These are phyloP conservation scores for Acacia pycnantha DNA, from an alignment of 331 rosid genomes.

Conservation along the genomic window DNA sequence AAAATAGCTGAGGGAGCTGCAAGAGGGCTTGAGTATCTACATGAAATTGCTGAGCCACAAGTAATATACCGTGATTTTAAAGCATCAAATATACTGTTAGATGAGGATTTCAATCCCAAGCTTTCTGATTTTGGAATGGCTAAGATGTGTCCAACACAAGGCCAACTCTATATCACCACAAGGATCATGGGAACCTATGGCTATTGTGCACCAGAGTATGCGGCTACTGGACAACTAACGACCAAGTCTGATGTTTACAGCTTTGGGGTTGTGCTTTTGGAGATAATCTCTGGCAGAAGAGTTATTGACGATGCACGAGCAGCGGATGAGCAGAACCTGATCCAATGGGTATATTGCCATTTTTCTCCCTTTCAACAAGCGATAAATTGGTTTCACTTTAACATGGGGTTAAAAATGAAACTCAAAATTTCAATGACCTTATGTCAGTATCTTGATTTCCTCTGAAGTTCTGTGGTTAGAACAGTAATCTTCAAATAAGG, in stretches of 20 bases:
- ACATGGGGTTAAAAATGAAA: neutral
- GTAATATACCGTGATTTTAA: conserved; percentile 57
- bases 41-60: conserved; percentile 46
- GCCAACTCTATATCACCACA: conserved; percentile 46
- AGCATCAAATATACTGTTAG: conserved; percentile 53
- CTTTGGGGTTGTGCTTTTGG: conserved; percentile 56
- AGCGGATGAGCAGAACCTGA: conserved; percentile 43
- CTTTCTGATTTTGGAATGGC: conserved; percentile 67
- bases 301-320: conserved; percentile 39
- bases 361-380: neutral
- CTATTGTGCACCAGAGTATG: conserved; percentile 67
- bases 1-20: conserved; percentile 65
- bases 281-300: conserved; percentile 56
- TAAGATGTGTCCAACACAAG: conserved; percentile 51
- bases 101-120: conserved; percentile 44
- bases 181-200: conserved; percentile 68
- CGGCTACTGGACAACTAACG: conserved; percentile 49
- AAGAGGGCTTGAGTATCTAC: conserved; percentile 60
- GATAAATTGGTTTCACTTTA: neutral
- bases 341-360: conserved; percentile 45
- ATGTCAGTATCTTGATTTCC: neutral
- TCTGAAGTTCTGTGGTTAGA: neutral
- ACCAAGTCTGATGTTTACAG: conserved; percentile 57
- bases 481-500: neutral
- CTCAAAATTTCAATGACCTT: neutral